A percentile compares a stretch with the other conserved stretches of the same genome.
These are phyloP conservation scores for Lipomyces starkeyi DNA, from an alignment of 805 yeast species.

Conservation along the genomic window DNA sequence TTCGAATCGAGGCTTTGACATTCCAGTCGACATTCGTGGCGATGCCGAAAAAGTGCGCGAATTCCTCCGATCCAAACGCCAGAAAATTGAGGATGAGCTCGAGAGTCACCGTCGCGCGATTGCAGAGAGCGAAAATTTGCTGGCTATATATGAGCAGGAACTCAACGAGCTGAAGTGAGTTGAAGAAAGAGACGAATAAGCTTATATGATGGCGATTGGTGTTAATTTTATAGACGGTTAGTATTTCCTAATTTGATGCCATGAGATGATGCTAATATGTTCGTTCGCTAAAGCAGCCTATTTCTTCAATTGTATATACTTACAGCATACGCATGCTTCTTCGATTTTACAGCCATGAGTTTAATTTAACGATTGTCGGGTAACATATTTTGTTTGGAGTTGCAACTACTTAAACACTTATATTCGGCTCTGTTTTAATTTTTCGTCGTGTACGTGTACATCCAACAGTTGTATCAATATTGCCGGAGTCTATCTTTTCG, in stretches of 20 bases:
- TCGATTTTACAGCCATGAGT: no score
- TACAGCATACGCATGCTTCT: background rate
- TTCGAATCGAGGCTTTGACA: slow-evolving; percentile 29
- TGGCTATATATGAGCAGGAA: slow-evolving; percentile 44
- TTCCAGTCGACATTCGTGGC: slow-evolving; percentile 42
- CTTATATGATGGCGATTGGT: background rate
- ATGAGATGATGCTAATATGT: background rate
- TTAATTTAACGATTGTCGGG: no score
- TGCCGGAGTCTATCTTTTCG: no score
- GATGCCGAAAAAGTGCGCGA: slow-evolving; percentile 43
- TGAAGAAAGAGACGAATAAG: background rate
- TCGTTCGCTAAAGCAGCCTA: background rate
- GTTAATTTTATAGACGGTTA: background rate
- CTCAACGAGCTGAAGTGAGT: slow-evolving; percentile 27
- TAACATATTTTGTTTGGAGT: no score
- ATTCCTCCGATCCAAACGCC: slow-evolving; percentile 45
- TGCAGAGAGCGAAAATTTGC: slow-evolving; percentile 40
- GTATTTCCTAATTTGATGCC: background rate
- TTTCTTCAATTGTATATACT: background rate
- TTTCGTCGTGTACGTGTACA: no score
- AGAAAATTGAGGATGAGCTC: slow-evolving; percentile 46
- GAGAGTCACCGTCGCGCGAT: slow-evolving; percentile 41
- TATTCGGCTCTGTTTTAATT: no score
- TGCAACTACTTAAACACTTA: no score
- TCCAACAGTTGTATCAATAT: no score